Evolutionary conservation across 148 eudicot species (phyloP).

Genomic region (Fallopia convolvulus): DNA sequence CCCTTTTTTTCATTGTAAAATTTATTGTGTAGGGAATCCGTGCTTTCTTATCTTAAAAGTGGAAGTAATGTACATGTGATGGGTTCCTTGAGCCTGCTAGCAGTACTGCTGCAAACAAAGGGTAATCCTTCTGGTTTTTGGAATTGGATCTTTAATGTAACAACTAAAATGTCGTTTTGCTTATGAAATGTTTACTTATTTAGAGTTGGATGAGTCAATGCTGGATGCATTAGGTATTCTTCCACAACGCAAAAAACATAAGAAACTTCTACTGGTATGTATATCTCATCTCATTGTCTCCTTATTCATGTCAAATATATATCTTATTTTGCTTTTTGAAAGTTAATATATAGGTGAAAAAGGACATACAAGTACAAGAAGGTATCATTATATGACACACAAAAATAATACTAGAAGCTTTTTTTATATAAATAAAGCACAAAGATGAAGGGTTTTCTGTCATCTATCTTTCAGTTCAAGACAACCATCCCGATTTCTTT

Average conservation of each 20-base stretch:
- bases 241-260: constrained; percentile 88
- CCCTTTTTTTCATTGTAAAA: constrained; percentile 13
- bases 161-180: constrained; percentile 13
- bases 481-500: not conserved
- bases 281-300: too few species aligned
- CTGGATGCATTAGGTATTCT: constrained; percentile 94
- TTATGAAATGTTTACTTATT: constrained; percentile 17
- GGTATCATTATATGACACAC: too few species aligned
- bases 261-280: constrained; percentile 87
- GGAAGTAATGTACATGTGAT: constrained; percentile 70
- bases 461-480: not conserved
- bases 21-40: constrained; percentile 55
- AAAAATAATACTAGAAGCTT: too few species aligned
- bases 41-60: constrained; percentile 60
- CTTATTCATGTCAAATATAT: not conserved
- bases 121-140: constrained; percentile 31
- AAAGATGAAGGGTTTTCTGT: not conserved
- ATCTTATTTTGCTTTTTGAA: not conserved
- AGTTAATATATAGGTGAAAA: not conserved
- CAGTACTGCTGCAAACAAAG: constrained; percentile 85
- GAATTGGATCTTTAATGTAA: constrained; percentile 12
- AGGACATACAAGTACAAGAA: not conserved
- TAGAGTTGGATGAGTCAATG: constrained; percentile 96
- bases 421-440: not conserved
- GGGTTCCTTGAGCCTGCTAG: constrained; percentile 78